phyloP scores from a whole-genome alignment of 345 rosid genomes.

The Syzygium aromaticum region DNA sequence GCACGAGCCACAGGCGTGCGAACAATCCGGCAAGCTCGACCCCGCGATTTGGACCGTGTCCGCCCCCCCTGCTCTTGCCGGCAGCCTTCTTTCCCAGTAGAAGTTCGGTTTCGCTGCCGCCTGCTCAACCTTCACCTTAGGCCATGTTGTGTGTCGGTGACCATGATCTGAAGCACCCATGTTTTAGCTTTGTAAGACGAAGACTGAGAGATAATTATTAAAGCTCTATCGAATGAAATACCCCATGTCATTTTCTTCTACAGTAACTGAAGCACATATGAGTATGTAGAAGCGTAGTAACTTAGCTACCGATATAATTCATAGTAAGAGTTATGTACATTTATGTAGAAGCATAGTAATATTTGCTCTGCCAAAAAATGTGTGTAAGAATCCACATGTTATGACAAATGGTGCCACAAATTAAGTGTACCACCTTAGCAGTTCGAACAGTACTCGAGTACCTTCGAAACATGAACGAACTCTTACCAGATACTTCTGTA shows the following conservation, averaged over 20 bases:
- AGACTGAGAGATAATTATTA: background rate
- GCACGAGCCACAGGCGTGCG: constrained; percentile 94
- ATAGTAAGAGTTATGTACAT: background rate
- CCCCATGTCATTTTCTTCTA: background rate
- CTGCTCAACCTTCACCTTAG: background rate
- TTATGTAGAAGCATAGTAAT: background rate
- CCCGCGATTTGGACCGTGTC: constrained; percentile 74
- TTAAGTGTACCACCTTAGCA: background rate
- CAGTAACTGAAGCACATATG: background rate
- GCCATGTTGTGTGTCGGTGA: constrained; percentile 6
- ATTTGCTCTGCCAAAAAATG: background rate
- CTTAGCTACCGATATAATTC: background rate
- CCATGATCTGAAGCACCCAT: constrained; percentile 8
- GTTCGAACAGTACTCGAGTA: background rate
- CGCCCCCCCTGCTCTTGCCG: constrained; percentile 20
- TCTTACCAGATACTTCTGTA: background rate
- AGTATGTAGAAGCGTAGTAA: background rate
- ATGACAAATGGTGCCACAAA: background rate
- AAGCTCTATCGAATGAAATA: background rate
- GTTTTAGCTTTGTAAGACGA: background rate
- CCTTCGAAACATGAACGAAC: background rate
- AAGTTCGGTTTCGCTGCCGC: background rate
- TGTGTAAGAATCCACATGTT: background rate
- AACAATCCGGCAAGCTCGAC: constrained; percentile 80
- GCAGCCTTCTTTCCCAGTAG: constrained; percentile 6